Evolutionary conservation across 2,329 filamentous ascomycete species (phyloP), one percentile per base, ranked within the genome.

Genomic region (Cryphonectria carpinicola): DNA sequence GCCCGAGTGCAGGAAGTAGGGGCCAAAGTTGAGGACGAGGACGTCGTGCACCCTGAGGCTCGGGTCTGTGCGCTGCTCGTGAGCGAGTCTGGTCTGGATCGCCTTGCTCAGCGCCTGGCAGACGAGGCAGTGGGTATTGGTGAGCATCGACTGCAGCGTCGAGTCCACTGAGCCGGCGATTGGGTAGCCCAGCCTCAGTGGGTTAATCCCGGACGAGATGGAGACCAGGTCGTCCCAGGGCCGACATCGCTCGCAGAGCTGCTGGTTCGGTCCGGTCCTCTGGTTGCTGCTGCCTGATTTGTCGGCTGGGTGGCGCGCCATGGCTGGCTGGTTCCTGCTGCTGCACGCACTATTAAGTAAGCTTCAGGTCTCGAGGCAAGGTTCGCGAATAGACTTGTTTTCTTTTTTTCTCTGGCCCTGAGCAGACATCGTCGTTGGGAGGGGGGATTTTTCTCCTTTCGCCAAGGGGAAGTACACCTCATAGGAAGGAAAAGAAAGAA

Each of bases 81-180:
- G 63, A 10, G 63, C 63, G 41, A 65, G 41, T n/a, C 63, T 65
- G 63, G 43, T 65, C 41, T 25, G 49, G 25, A 65, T 37, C 4
- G 63, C 63, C 32, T 43, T 25, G 28, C 41, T 17, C 14, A 65
- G 41, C 41, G 63, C 63, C 43, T 65, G 63, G 25, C 63, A 65
- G 63, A 65, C 22, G 25, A 65, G 63, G 43, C 63, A 65, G 63
- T 49, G 39, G 28, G 63, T 52, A 28, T 65, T 65, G 41, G 8
- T 49, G 14, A 65, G 43, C 43, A 65, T 39, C 25, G 43, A 25
- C 41, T 65, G 63, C 25, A 65, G 63, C 28, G 63, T 19, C 39
- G 63, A 52, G 63, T 65, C 63, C 63, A 65, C 63, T 19, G 63
- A 65, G 63, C 63, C 63, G 63, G 41, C 63, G 63, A 65, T 65